Conservation (phyloP, 441 rosid species). For the Sinapis alba region DNA sequence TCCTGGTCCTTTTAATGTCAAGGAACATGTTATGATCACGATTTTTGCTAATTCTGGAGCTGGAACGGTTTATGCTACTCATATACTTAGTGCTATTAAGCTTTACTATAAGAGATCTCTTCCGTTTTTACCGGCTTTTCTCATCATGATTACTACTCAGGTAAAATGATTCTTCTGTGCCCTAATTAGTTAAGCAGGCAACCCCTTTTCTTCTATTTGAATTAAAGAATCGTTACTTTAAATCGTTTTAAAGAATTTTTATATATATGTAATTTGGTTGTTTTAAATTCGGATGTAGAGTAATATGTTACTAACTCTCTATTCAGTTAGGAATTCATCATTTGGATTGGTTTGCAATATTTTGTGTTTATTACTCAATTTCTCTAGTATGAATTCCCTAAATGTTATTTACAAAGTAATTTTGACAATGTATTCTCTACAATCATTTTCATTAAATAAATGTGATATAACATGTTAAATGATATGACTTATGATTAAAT, state of each 20-base stretch:
- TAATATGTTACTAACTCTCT: background rate
- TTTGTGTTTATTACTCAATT: background rate
- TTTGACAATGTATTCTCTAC: too few species aligned
- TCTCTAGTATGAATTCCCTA: too few species aligned
- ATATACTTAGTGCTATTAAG: slow-evolving; percentile 67
- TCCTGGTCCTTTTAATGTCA: slow-evolving; percentile 73
- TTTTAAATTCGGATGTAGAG: background rate
- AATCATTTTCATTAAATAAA: too few species aligned
- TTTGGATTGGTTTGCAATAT: background rate
- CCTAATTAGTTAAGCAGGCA: background rate
- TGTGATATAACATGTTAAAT: too few species aligned
- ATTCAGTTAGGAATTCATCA: background rate
- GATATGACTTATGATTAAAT: too few species aligned
- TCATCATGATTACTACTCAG: slow-evolving; percentile 79
- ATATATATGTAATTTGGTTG: background rate
- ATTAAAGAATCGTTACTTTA: background rate
- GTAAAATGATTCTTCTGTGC: slow-evolving; percentile 32
- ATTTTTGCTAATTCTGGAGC: slow-evolving; percentile 80
- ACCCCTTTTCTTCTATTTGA: background rate
- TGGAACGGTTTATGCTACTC: slow-evolving; percentile 70
- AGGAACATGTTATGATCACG: slow-evolving; percentile 81
- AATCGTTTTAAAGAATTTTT: background rate
- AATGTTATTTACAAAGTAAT: too few species aligned
- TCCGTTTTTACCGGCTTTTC: slow-evolving; percentile 54
- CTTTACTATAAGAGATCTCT: slow-evolving; percentile 57